A percentile compares a stretch with the other conserved stretches of the same genome.
phyloP scores from a whole-genome alignment of 1,284 basidiomycete species.

The Xerocomus minutiporus region DNA sequence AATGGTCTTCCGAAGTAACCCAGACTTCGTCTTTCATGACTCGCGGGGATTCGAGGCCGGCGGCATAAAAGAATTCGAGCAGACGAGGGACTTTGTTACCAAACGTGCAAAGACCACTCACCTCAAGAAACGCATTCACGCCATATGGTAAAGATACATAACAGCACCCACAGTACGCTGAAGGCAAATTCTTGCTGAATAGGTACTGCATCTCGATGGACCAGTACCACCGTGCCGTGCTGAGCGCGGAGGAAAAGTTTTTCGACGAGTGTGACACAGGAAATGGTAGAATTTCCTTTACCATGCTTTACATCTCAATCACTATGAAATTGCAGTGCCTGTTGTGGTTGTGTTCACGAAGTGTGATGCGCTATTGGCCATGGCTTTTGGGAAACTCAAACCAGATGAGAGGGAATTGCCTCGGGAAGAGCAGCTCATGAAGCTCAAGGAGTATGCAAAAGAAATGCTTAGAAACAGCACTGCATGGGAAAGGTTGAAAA shows the following conservation, averaged over 20 bases:
- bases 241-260: too few species aligned
- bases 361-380: neutral
- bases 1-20: neutral
- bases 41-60: too few species aligned
- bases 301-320: neutral
- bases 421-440: neutral
- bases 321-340: neutral
- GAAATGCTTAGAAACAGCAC: neutral
- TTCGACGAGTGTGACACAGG: too few species aligned
- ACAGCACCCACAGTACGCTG: too few species aligned
- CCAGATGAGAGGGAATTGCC: neutral
- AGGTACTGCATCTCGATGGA: too few species aligned
- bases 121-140: neutral
- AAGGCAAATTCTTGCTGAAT: too few species aligned
- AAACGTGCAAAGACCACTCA: neutral
- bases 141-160: neutral
- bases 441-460: neutral
- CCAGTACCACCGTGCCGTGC: too few species aligned
- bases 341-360: slow-evolving; percentile 1
- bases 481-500: neutral
- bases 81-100: neutral
- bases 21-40: neutral
- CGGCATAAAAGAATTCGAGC: neutral
- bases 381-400: neutral
- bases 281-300: too few species aligned